phyloP scores from a whole-genome alignment of 2,329 filamentous ascomycete genomes.

The Fusarium marasasianum region DNA sequence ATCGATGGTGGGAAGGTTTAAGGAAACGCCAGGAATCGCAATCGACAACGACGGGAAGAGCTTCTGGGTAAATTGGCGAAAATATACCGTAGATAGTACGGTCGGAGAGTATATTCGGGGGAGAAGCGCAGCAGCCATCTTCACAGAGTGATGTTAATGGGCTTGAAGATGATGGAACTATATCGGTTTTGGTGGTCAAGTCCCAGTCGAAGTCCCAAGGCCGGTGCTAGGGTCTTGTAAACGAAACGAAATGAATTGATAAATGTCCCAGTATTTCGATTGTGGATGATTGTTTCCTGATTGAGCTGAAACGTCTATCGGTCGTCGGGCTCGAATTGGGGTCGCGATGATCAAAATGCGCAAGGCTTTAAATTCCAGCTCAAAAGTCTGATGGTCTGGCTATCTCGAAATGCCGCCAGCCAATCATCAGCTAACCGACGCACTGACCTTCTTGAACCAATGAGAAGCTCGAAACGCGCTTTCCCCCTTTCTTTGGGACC shows the following conservation, averaged over 20 bases:
- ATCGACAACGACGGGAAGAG: slow-evolving; percentile 65
- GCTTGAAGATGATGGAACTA: slow-evolving; percentile 11
- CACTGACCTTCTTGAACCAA: slow-evolving; percentile 45
- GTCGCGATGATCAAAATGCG: slow-evolving; percentile 36
- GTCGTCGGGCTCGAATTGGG: slow-evolving; percentile 23
- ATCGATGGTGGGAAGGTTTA: slow-evolving; percentile 66
- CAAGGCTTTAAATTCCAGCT: slow-evolving; percentile 38
- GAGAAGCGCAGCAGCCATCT: slow-evolving; percentile 65
- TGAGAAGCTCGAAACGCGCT: slow-evolving; percentile 46
- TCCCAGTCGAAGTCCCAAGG: not conserved
- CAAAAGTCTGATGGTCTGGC: slow-evolving; percentile 47
- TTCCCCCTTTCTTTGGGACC: slow-evolving; percentile 56
- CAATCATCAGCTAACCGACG: slow-evolving; percentile 46
- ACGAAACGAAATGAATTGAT: not conserved
- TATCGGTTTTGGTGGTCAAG: slow-evolving; percentile 11
- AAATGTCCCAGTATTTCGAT: slow-evolving; percentile 8
- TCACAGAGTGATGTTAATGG: slow-evolving; percentile 30
- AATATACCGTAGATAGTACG: slow-evolving; percentile 54
- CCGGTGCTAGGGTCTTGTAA: not conserved
- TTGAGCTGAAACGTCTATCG: slow-evolving; percentile 14
- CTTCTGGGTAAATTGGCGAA: slow-evolving; percentile 56
- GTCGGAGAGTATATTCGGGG: slow-evolving; percentile 60
- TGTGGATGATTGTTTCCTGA: not conserved
- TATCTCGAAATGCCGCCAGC: slow-evolving; percentile 41
- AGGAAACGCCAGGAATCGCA: slow-evolving; percentile 68